A percentile compares a stretch with the other conserved stretches of the same genome.
phyloP scores from a whole-genome alignment of 2,329 filamentous ascomycete genomes.

The Ploettnerulaceae sp. region DNA sequence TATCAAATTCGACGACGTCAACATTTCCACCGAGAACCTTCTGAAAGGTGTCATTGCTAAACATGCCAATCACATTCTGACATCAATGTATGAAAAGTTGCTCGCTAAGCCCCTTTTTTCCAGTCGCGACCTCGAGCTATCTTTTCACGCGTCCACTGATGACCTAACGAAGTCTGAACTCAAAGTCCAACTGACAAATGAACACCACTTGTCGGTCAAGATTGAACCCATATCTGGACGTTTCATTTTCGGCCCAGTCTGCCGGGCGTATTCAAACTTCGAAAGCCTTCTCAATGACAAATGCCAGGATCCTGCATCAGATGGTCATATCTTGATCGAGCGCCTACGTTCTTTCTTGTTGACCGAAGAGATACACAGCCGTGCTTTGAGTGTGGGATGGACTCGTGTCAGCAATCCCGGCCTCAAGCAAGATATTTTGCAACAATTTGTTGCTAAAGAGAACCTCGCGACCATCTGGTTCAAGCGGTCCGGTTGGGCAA shows the following conservation, averaged over 20 bases:
- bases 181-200: slow-evolving; percentile 63
- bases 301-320: slow-evolving; percentile 49
- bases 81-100: slow-evolving; percentile 59
- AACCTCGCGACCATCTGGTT: slow-evolving; percentile 63
- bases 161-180: slow-evolving; percentile 66
- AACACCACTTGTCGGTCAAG: slow-evolving; percentile 54
- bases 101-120: slow-evolving; percentile 56
- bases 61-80: slow-evolving; percentile 69
- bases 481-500: slow-evolving; percentile 64
- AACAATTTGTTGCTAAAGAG: slow-evolving; percentile 55
- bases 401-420: slow-evolving; percentile 38
- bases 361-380: slow-evolving; percentile 55
- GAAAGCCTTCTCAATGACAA: slow-evolving; percentile 62
- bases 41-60: slow-evolving; percentile 69
- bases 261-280: slow-evolving; percentile 48
- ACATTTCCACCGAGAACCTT: slow-evolving; percentile 69
- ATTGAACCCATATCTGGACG: slow-evolving; percentile 77
- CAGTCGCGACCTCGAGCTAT: slow-evolving; percentile 53
- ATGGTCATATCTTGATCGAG: slow-evolving; percentile 55
- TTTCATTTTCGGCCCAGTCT: slow-evolving; percentile 64
- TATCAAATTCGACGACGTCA: slow-evolving; percentile 61
- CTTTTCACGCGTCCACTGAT: slow-evolving; percentile 50
- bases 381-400: slow-evolving; percentile 64
- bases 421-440: slow-evolving; percentile 49
- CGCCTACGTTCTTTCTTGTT: slow-evolving; percentile 56